A percentile compares a stretch with the other conserved stretches of the same genome.
These are phyloP conservation scores for Aspergillus asperescens DNA, from an alignment of 495 filamentous ascomycete genomes.

Conservation along the genomic window DNA sequence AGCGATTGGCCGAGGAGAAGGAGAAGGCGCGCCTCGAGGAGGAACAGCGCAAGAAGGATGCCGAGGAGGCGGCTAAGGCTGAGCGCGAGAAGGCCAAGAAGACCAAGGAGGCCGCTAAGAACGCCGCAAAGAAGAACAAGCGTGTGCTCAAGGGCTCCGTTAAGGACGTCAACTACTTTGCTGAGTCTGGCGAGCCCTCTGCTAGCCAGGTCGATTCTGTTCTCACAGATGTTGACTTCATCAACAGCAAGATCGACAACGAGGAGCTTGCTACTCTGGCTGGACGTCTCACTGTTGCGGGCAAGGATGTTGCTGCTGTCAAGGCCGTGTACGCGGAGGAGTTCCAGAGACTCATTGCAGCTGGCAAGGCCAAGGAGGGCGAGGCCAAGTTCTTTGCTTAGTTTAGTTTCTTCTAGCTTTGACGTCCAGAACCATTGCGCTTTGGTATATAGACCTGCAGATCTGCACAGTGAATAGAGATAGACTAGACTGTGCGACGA, in stretches of 20 bases:
- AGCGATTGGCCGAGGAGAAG: constrained; percentile 74
- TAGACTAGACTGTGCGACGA: background rate
- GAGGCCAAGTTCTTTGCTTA: constrained; percentile 57
- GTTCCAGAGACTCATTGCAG: constrained; percentile 64
- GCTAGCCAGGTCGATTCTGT: constrained; percentile 72
- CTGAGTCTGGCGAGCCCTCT: constrained; percentile 56
- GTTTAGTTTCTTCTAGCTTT: no score
- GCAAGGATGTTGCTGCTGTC: constrained; percentile 52
- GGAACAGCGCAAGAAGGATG: constrained; percentile 68
- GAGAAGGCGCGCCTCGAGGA: constrained; percentile 71
- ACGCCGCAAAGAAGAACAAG: constrained; percentile 99
- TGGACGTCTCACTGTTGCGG: constrained; percentile 59
- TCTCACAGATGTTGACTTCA: constrained; percentile 79
- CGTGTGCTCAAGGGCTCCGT: constrained; percentile 83
- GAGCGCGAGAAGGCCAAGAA: constrained; percentile 85
- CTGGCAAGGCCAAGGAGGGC: constrained; percentile 77
- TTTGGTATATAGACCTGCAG: background rate
- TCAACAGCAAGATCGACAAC: constrained; percentile 80
- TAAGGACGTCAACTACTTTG: constrained; percentile 93
- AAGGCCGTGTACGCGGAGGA: constrained; percentile 66
- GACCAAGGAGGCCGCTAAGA: constrained; percentile 95
- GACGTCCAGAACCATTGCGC: background rate
- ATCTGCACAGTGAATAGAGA: background rate
- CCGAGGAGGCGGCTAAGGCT: constrained; percentile 78
- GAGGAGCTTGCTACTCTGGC: constrained; percentile 82